These are phyloP conservation scores for Syzygium aromaticum DNA, from an alignment of 345 rosid species.

Conservation along the genomic window DNA sequence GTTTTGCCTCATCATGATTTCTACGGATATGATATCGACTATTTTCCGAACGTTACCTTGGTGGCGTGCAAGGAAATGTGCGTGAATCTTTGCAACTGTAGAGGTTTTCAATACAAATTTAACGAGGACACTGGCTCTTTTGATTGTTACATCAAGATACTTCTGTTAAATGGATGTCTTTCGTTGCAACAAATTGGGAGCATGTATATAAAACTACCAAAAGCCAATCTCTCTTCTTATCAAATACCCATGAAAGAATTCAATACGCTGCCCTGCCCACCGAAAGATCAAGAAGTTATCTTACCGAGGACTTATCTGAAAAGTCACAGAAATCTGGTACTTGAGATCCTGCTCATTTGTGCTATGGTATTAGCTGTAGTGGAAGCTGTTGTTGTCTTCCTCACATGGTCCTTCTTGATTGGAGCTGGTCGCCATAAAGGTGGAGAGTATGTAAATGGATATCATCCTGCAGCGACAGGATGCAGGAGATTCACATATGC, in stretches of 20 bases:
- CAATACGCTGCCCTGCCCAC: not conserved
- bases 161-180: not conserved
- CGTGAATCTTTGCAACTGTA: not conserved
- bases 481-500: slow-evolving; percentile 6
- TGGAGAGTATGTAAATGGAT: not conserved
- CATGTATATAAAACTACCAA: not conserved
- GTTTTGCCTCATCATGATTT: not conserved
- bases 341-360: not conserved
- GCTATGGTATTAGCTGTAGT: not conserved
- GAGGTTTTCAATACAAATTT: not conserved
- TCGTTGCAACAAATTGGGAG: not conserved
- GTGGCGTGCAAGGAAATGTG: not conserved
- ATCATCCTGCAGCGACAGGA: not conserved
- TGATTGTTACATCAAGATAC: not conserved
- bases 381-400: not conserved
- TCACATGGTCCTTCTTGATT: not conserved
- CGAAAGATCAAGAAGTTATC: too few relatives aligned
- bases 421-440: not conserved
- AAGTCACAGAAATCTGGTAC: not conserved
- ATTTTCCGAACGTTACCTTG: not conserved
- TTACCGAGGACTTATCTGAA: slow-evolving; percentile 1
- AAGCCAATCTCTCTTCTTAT: not conserved
- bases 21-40: not conserved
- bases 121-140: not conserved
- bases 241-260: not conserved